Percentiles rank a stretch among this genome's conserved stretches.
Conservation (phyloP, 768 basidiomycete genomes). For the Lactarius evosmus region DNA sequence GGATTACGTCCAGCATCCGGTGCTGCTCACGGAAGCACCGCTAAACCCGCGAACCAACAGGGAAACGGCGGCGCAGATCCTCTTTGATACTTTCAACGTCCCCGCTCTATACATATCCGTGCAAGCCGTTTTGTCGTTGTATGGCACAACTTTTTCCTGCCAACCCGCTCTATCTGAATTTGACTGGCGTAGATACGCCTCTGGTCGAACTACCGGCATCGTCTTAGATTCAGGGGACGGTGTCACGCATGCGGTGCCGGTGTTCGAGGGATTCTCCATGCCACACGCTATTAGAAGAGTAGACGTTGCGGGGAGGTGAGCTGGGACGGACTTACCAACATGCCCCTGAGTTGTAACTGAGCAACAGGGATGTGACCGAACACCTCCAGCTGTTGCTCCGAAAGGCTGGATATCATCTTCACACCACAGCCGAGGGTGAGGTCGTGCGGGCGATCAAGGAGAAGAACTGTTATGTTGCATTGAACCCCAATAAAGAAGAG, state of each 20-base stretch:
- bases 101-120: constrained; percentile 96
- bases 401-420: constrained; percentile 91
- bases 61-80: constrained; percentile 96
- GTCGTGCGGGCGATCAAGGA: constrained; percentile 98
- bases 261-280: constrained; percentile 99
- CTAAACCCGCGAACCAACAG: constrained; percentile 95
- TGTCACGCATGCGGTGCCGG: constrained; percentile 97
- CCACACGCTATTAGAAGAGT: constrained; percentile 95
- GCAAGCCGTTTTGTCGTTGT: constrained; percentile 96
- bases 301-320: constrained; percentile 91
- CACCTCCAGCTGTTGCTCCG: constrained; percentile 91
- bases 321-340: constrained; percentile 12
- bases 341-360: constrained; percentile 13
- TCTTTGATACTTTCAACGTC: constrained; percentile 99
- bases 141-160: constrained; percentile 33
- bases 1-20: constrained; percentile 72
- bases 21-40: constrained; percentile 94
- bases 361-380: constrained; percentile 87
- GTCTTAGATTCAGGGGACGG: constrained; percentile 98
- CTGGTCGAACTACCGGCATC: constrained; percentile 97
- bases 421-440: constrained; percentile 96
- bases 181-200: constrained; percentile 73
- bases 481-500: constrained; percentile 93
- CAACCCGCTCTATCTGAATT: constrained; percentile 6
- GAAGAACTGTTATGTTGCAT: constrained; percentile 93